A percentile compares a stretch with the other conserved stretches of the same genome.
These are phyloP conservation scores for Pseudozyma thailandica DNA, from an alignment of 1,284 basidiomycete genomes.

Conservation along the genomic window DNA sequence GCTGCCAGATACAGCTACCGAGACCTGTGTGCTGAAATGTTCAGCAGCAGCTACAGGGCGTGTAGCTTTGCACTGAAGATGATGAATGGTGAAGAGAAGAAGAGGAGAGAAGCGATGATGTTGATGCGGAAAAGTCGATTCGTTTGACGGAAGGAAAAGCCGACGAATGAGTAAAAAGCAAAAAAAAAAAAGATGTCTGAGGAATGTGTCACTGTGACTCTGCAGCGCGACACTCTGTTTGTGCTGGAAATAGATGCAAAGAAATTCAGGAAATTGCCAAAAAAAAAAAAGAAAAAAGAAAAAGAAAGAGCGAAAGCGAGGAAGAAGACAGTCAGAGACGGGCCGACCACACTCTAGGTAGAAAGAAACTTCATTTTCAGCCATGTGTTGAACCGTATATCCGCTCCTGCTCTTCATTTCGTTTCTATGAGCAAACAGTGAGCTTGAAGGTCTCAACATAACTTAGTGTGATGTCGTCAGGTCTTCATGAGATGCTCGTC, in stretches of 20 bases:
- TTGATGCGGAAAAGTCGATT: not conserved
- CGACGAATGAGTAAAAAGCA: not conserved
- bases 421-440: too few relatives aligned
- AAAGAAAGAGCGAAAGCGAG: not conserved
- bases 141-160: slow-evolving; percentile 1
- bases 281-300: not conserved
- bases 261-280: not conserved
- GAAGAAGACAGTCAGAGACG: not conserved
- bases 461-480: too few relatives aligned
- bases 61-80: slow-evolving; percentile 9
- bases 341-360: not conserved
- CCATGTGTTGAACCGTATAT: too few relatives aligned
- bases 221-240: not conserved
- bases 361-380: too few relatives aligned
- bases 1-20: slow-evolving; percentile 31
- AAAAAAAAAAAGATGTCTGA: not conserved
- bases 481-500: too few relatives aligned
- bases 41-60: slow-evolving; percentile 24
- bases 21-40: slow-evolving; percentile 35
- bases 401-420: too few relatives aligned
- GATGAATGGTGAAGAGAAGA: not conserved
- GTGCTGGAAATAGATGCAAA: too few relatives aligned
- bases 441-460: too few relatives aligned
- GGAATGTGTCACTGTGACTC: slow-evolving; percentile 1
- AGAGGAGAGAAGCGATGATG: not conserved